Conservation (phyloP, 2,329 filamentous ascomycete species). For the Colletotrichum sidae region DNA sequence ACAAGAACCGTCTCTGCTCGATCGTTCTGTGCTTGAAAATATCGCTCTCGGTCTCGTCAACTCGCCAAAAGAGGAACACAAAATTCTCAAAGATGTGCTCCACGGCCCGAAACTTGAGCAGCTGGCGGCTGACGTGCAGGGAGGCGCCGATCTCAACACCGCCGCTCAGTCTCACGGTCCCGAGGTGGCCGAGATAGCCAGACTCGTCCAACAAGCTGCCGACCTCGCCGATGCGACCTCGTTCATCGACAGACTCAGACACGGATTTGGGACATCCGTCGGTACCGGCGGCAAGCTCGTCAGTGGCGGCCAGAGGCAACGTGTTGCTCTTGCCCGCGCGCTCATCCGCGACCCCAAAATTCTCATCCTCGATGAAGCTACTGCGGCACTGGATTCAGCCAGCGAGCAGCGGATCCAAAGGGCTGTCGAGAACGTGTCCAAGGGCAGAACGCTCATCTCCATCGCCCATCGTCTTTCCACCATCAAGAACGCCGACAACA, state of each 20-base stretch:
- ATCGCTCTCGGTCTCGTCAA: constrained; percentile 63
- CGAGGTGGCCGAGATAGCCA: constrained; percentile 62
- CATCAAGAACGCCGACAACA: constrained; percentile 72
- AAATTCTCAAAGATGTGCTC: constrained; percentile 57
- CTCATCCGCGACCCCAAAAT: constrained; percentile 71
- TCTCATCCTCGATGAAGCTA: constrained; percentile 76
- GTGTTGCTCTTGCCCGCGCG: constrained; percentile 71
- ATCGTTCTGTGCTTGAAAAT: constrained; percentile 62
- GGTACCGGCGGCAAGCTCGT: constrained; percentile 66
- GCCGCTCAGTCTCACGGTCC: constrained; percentile 57
- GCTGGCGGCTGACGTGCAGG: constrained; percentile 62
- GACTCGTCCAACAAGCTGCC: constrained; percentile 62
- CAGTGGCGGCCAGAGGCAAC: constrained; percentile 71
- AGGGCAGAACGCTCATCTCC: constrained; percentile 70
- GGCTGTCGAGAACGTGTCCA: constrained; percentile 56
- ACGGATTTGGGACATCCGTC: constrained; percentile 65
- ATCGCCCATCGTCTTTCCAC: constrained; percentile 74
- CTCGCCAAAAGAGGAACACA: constrained; percentile 53
- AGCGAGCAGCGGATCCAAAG: constrained; percentile 61
- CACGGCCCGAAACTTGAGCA: constrained; percentile 61
- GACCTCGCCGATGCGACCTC: constrained; percentile 67
- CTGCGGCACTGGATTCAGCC: constrained; percentile 60
- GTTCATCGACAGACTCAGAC: constrained; percentile 66
- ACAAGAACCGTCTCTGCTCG: constrained; percentile 58
- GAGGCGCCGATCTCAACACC: constrained; percentile 59